Conservation (phyloP, 352 stramenopile species). For the Phytophthora parvispora region DNA sequence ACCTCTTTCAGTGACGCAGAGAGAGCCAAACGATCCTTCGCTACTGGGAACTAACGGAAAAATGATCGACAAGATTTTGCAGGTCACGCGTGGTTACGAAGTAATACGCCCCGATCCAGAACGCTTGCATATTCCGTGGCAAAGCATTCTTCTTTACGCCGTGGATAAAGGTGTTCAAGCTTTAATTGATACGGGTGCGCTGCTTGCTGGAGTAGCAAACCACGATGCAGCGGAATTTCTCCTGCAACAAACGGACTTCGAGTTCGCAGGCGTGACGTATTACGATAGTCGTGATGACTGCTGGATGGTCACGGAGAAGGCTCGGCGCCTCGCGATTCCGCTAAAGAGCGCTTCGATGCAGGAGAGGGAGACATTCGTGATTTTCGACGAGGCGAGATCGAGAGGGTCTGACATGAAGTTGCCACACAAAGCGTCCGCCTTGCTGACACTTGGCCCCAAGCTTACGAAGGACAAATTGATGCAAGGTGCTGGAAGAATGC, state of each 20-base stretch:
- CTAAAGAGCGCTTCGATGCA: conserved; percentile 78
- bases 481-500: conserved; percentile 90
- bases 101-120: too few relatives aligned
- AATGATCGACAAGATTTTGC: conserved; percentile 87
- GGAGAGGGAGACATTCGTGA: conserved; percentile 88
- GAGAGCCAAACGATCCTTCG: conserved; percentile 55
- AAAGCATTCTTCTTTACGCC: background rate
- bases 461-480: conserved; percentile 95
- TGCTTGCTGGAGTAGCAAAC: conserved; percentile 44
- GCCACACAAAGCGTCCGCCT: conserved; percentile 60
- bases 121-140: too few relatives aligned
- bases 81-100: conserved; percentile 45
- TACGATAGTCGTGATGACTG: conserved; percentile 83
- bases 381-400: conserved; percentile 93
- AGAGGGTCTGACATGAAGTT: conserved; percentile 93
- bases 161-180: background rate
- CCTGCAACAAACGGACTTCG: conserved; percentile 34
- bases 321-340: conserved; percentile 40
- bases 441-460: conserved; percentile 87
- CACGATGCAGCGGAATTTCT: conserved; percentile 18
- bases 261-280: conserved; percentile 79
- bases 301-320: conserved; percentile 85
- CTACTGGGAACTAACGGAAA: conserved; percentile 86
- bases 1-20: conserved; percentile 73
- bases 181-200: background rate